Conservation (phyloP, 371 early-diverging fungal species). For the Rhizopus sp. region DNA sequence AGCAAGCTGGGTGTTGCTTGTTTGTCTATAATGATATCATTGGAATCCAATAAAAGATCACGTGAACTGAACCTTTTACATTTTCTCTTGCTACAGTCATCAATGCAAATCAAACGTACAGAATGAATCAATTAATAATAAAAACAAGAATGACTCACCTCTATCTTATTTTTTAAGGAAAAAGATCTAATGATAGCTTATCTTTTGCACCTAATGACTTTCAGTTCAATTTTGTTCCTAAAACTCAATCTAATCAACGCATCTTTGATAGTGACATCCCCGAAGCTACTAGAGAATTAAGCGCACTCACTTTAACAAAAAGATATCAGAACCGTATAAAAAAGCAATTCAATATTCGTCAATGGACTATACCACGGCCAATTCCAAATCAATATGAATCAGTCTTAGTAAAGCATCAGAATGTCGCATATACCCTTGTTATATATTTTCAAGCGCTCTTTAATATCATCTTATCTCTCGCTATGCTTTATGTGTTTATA, state of each 20-base stretch:
- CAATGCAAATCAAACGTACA: too few relatives aligned
- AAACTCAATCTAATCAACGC: conserved; percentile 17
- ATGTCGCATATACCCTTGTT: conserved; percentile 24
- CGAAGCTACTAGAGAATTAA: conserved; percentile 1
- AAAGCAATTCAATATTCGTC: not conserved
- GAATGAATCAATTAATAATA: too few relatives aligned
- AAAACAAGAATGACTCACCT: too few relatives aligned
- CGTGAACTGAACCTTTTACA: too few relatives aligned
- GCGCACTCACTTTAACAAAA: conserved; percentile 14
- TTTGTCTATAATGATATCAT: too few relatives aligned
- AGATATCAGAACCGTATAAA: conserved; percentile 13
- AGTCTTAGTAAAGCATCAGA: conserved; percentile 22
- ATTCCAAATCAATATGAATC: conserved; percentile 2
- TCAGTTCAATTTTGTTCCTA: conserved; percentile 28
- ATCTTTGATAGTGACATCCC: conserved; percentile 21
- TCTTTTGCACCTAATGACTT: conserved; percentile 11
- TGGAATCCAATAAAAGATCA: too few relatives aligned
- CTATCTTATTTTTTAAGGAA: too few relatives aligned
- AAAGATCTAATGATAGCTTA: too few relatives aligned
- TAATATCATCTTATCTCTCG: conserved; percentile 56
- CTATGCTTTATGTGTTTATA: conserved; percentile 56
- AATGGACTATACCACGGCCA: not conserved
- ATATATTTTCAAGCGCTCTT: conserved; percentile 65
- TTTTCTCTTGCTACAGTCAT: too few relatives aligned
- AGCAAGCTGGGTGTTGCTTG: too few relatives aligned